Conservation (phyloP, 345 rosid species). For the Erodium maritimum region DNA sequence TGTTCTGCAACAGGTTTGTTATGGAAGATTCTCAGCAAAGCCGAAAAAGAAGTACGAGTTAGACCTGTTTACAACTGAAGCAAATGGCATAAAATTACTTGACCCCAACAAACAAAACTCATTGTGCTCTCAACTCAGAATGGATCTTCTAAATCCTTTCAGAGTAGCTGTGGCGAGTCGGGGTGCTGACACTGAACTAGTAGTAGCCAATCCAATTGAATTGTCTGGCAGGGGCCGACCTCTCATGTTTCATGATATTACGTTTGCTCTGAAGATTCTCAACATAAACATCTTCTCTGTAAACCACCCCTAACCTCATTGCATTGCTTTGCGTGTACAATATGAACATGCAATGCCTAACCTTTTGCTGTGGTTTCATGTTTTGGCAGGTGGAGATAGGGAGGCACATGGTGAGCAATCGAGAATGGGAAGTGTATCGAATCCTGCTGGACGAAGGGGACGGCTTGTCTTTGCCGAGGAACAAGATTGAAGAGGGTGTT, state of each 20-base stretch:
- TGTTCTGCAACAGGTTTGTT: constrained; percentile 30
- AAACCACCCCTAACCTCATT: constrained; percentile 3
- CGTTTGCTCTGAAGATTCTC: constrained; percentile 44
- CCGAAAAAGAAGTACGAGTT: constrained; percentile 35
- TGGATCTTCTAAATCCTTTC: constrained; percentile 50
- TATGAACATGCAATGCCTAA: neutral
- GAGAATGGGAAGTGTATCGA: constrained; percentile 63
- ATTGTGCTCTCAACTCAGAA: constrained; percentile 43
- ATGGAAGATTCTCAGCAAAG: constrained; percentile 47
- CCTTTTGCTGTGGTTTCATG: too few species aligned
- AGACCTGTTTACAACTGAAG: constrained; percentile 51
- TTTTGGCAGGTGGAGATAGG: constrained; percentile 45
- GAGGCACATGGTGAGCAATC: constrained; percentile 37
- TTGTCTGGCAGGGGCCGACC: constrained; percentile 62
- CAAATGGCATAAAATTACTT: constrained; percentile 49
- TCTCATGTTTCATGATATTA: constrained; percentile 51
- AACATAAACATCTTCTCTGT: constrained; percentile 43
- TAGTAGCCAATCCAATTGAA: constrained; percentile 71
- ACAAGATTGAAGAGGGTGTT: constrained; percentile 37
- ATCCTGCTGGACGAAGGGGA: constrained; percentile 51
- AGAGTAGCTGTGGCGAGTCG: constrained; percentile 46
- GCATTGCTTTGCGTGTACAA: neutral
- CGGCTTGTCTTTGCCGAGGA: constrained; percentile 18
- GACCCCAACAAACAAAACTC: constrained; percentile 47
- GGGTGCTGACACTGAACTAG: constrained; percentile 61